These are phyloP conservation scores for Cardamine occulta DNA, from an alignment of 345 rosid species.

Conservation along the genomic window DNA sequence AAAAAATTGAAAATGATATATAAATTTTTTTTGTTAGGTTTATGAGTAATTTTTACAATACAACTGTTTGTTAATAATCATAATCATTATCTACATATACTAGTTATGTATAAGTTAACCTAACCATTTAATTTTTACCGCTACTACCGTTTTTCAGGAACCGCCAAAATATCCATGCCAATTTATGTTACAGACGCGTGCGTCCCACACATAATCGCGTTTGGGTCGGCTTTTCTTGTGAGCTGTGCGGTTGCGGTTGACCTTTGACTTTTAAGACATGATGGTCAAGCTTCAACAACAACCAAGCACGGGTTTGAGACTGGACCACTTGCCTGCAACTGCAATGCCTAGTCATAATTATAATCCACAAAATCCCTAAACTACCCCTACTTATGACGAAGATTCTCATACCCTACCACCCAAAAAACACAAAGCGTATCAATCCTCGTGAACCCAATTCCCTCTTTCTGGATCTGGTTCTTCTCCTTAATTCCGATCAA, in stretches of 20 bases:
- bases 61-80: too few species aligned
- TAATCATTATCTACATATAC: too few species aligned
- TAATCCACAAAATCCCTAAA: background rate
- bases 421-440: constrained; percentile 29
- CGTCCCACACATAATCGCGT: constrained; percentile 3
- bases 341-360: constrained; percentile 22
- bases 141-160: too few species aligned
- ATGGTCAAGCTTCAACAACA: constrained; percentile 16
- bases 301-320: constrained; percentile 32
- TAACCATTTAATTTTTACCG: background rate
- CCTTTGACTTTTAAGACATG: constrained; percentile 16
- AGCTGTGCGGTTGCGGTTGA: background rate
- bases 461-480: constrained; percentile 31
- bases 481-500: constrained; percentile 7
- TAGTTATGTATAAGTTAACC: too few species aligned
- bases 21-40: too few species aligned
- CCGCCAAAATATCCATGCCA: too few species aligned
- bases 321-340: constrained; percentile 34
- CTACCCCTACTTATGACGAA: constrained; percentile 13
- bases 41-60: too few species aligned
- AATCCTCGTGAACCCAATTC: constrained; percentile 42
- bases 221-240: background rate
- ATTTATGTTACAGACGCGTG: background rate
- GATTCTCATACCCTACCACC: constrained; percentile 43
- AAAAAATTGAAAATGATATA: too few species aligned